A percentile compares a stretch with the other conserved stretches of the same genome.
phyloP scores from a whole-genome alignment of 1,284 basidiomycete genomes.

The Sanguinoderma infundibulare region DNA sequence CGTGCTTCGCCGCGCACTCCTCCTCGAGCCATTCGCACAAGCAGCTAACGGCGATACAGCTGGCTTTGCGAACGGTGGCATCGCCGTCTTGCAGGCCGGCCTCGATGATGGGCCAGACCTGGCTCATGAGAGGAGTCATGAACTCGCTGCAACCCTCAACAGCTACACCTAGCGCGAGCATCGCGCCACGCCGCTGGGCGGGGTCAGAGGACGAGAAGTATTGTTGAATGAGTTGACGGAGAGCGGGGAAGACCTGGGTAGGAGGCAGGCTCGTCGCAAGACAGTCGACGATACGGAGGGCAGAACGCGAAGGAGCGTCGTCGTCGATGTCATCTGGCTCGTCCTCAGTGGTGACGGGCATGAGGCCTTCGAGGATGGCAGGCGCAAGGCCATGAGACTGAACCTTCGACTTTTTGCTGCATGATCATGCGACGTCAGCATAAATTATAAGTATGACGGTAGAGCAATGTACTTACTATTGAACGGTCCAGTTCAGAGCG shows the following conservation, averaged over 20 bases:
- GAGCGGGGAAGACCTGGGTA: slow-evolving; percentile 94
- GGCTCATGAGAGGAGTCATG: slow-evolving; percentile 92
- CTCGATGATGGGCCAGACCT: slow-evolving; percentile 96
- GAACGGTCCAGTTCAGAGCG: slow-evolving; percentile 94
- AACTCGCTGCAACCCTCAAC: slow-evolving; percentile 99
- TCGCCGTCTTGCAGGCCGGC: slow-evolving; percentile 87
- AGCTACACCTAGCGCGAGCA: slow-evolving; percentile 94
- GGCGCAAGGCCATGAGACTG: slow-evolving; percentile 87
- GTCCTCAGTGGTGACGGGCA: slow-evolving; percentile 93
- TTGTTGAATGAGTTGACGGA: slow-evolving; percentile 80
- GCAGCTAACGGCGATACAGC: slow-evolving; percentile 95
- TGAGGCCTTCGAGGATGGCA: slow-evolving; percentile 88
- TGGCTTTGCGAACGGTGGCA: slow-evolving; percentile 89
- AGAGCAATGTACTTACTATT: slow-evolving; percentile 64
- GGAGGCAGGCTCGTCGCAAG: slow-evolving; percentile 95
- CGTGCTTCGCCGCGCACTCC: slow-evolving; percentile 87
- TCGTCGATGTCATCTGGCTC: slow-evolving; percentile 90
- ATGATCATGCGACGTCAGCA: background rate
- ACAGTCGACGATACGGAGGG: slow-evolving; percentile 94
- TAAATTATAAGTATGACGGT: background rate
- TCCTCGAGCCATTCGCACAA: slow-evolving; percentile 98
- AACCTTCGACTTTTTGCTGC: slow-evolving; percentile 96
- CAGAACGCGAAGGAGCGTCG: slow-evolving; percentile 91
- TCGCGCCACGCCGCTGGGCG: slow-evolving; percentile 86
- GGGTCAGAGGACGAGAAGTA: slow-evolving; percentile 87